Percentiles rank a stretch among this genome's conserved stretches.
Evolutionary conservation across 768 basidiomycete species (phyloP).

Genomic region (Suillus subluteus): DNA sequence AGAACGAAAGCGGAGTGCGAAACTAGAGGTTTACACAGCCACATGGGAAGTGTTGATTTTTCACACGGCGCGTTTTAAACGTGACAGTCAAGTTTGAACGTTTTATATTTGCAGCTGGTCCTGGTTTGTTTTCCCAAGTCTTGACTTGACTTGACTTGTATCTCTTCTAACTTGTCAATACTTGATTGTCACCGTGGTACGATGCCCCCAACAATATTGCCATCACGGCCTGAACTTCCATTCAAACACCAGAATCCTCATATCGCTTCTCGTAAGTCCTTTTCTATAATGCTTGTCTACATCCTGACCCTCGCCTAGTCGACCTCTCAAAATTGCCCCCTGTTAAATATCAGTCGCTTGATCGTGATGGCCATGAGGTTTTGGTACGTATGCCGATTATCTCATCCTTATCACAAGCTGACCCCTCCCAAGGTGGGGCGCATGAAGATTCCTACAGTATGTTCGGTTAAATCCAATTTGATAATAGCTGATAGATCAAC

Average conservation of each 20-base stretch:
- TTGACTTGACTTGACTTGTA: slow-evolving; percentile 10
- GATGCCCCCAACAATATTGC: slow-evolving; percentile 27
- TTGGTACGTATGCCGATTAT: slow-evolving; percentile 49
- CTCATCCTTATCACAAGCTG: slow-evolving; percentile 23
- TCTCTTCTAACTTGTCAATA: slow-evolving; percentile 9
- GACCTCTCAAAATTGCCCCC: slow-evolving; percentile 55
- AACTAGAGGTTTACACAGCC: slow-evolving; percentile 19
- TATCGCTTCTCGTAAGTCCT: slow-evolving; percentile 46
- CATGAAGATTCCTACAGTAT: slow-evolving; percentile 87
- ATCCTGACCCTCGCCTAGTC: slow-evolving; percentile 28
- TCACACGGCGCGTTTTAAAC: slow-evolving; percentile 39
- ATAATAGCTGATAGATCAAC: slow-evolving; percentile 17
- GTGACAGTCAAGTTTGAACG: slow-evolving; percentile 21
- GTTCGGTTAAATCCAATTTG: slow-evolving; percentile 26
- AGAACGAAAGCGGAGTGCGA: slow-evolving; percentile 30
- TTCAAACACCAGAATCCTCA: slow-evolving; percentile 52
- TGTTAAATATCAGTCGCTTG: slow-evolving; percentile 92
- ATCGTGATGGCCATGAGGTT: slow-evolving; percentile 85
- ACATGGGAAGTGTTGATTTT: slow-evolving; percentile 30
- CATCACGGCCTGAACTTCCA: slow-evolving; percentile 57
- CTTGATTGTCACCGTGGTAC: neutral
- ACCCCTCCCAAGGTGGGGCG: slow-evolving; percentile 67
- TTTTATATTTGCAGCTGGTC: slow-evolving; percentile 15
- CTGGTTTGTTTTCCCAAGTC: slow-evolving; percentile 11
- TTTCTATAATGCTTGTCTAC: neutral